These are phyloP conservation scores for Singerocomus inundabilis DNA, from an alignment of 1,284 basidiomycete genomes.

Conservation along the genomic window DNA sequence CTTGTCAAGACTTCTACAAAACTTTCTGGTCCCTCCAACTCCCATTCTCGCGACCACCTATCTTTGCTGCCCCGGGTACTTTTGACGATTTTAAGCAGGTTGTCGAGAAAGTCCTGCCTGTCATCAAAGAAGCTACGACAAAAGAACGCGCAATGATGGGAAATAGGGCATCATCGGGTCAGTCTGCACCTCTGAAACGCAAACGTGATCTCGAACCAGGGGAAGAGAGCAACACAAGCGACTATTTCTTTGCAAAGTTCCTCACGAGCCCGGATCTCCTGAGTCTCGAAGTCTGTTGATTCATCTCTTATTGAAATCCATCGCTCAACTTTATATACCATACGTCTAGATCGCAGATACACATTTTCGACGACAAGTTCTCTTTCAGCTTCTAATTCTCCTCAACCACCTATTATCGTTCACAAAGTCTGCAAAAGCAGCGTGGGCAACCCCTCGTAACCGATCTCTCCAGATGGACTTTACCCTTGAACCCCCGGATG, in stretches of 20 bases:
- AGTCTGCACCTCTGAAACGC: conserved; percentile 50
- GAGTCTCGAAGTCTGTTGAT: conserved; percentile 70
- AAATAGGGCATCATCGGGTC: conserved; percentile 46
- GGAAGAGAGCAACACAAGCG: conserved; percentile 49
- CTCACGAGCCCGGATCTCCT: conserved; percentile 83
- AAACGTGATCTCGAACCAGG: conserved; percentile 58
- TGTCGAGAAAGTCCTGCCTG: conserved; percentile 68
- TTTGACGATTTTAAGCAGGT: conserved; percentile 66
- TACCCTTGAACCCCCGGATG: conserved; percentile 61
- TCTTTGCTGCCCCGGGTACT: conserved; percentile 54
- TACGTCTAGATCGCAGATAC: conserved; percentile 74
- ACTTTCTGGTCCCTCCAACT: conserved; percentile 85
- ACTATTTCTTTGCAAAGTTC: conserved; percentile 92
- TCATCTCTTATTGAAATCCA: conserved; percentile 1
- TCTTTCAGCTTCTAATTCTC: conserved; percentile 83
- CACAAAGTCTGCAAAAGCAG: conserved; percentile 64
- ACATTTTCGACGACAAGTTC: conserved; percentile 87
- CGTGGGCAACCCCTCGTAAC: conserved; percentile 61
- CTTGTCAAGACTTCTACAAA: conserved; percentile 67
- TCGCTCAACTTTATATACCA: conserved; percentile 6
- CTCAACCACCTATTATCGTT: conserved; percentile 79
- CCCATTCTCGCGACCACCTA: conserved; percentile 68
- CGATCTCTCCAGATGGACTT: conserved; percentile 80
- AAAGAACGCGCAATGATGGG: conserved; percentile 84
- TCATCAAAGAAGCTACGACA: conserved; percentile 79